phyloP scores from a whole-genome alignment of 2,329 filamentous ascomycete genomes.

The Penicillium sp. region DNA sequence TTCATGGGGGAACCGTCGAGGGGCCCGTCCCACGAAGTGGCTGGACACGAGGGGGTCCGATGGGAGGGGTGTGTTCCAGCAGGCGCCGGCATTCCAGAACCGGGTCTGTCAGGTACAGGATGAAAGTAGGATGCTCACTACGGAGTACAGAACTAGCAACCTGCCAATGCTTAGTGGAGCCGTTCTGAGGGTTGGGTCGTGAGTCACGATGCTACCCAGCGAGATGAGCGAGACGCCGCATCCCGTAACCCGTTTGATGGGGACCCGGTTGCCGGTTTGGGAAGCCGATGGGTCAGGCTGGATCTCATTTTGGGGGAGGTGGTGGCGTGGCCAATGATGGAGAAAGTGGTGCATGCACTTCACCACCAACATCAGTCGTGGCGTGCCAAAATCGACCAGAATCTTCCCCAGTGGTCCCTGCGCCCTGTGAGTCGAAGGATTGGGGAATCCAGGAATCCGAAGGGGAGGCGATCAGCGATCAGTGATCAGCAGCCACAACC shows the following conservation, averaged over 20 bases:
- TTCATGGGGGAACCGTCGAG: constrained; percentile 5
- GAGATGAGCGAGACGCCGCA: neutral
- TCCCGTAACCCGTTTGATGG: constrained; percentile 2
- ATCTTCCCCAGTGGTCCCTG: constrained; percentile 15
- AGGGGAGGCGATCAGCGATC: constrained; percentile 18
- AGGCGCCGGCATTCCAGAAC: constrained; percentile 8
- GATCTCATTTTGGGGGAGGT: neutral
- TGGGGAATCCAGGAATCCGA: constrained; percentile 15
- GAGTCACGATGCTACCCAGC: constrained; percentile 3
- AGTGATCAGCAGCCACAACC: constrained; percentile 28
- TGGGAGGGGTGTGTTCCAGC: constrained; percentile 2
- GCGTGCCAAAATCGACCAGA: constrained; percentile 7
- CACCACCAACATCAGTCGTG: neutral
- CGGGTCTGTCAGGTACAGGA: constrained; percentile 5
- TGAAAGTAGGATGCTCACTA: neutral
- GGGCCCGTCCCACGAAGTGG: constrained; percentile 3
- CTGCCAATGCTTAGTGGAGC: neutral
- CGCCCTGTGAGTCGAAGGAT: constrained; percentile 16
- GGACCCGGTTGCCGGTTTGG: neutral
- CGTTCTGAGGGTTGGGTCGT: neutral
- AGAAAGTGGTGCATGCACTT: neutral
- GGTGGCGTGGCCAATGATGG: neutral
- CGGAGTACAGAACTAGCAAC: neutral
- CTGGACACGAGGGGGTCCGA: constrained; percentile 2
- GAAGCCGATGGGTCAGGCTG: constrained; percentile 1